Evolutionary conservation across 176 grass and related monocot species (phyloP).

Genomic region (Neostapfia colusana): DNA sequence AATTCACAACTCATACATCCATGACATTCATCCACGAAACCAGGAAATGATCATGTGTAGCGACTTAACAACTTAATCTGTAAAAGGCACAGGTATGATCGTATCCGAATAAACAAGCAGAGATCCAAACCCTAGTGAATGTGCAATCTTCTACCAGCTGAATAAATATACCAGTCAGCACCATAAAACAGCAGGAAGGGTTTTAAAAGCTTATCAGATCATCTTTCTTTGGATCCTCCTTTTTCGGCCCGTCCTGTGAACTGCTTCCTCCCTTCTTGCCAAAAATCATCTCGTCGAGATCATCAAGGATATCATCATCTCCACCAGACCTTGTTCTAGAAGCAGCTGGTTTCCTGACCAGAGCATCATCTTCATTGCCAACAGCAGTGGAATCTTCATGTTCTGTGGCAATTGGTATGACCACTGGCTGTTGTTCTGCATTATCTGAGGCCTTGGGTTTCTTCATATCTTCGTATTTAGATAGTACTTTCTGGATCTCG

Average conservation of each 20-base stretch:
- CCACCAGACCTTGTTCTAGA: constrained; percentile 58
- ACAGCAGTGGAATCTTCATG: constrained; percentile 62
- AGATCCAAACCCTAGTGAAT: constrained; percentile 42
- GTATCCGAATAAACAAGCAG: constrained; percentile 42
- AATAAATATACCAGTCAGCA: constrained; percentile 39
- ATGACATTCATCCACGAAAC: constrained; percentile 11
- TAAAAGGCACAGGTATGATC: constrained; percentile 28
- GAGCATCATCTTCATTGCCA: constrained; percentile 73
- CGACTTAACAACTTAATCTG: constrained; percentile 20
- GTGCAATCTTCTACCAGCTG: constrained; percentile 42
- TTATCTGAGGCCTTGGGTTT: constrained; percentile 44
- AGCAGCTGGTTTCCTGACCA: constrained; percentile 67
- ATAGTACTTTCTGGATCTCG: constrained; percentile 81
- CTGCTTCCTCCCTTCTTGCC: constrained; percentile 78
- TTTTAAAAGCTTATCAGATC: constrained; percentile 87
- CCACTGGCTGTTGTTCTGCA: constrained; percentile 62
- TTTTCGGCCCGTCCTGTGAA: constrained; percentile 53
- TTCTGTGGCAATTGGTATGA: constrained; percentile 76
- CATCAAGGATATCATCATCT: constrained; percentile 87
- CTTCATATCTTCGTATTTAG: constrained; percentile 83
- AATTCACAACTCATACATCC: constrained; percentile 25
- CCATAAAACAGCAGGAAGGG: constrained; percentile 30
- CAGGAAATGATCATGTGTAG: neutral
- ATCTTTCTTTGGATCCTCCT: constrained; percentile 62
- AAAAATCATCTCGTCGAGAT: constrained; percentile 96